phyloP scores from a whole-genome alignment of 116 monocot genomes.

The Phalaenopsis hybrid region DNA sequence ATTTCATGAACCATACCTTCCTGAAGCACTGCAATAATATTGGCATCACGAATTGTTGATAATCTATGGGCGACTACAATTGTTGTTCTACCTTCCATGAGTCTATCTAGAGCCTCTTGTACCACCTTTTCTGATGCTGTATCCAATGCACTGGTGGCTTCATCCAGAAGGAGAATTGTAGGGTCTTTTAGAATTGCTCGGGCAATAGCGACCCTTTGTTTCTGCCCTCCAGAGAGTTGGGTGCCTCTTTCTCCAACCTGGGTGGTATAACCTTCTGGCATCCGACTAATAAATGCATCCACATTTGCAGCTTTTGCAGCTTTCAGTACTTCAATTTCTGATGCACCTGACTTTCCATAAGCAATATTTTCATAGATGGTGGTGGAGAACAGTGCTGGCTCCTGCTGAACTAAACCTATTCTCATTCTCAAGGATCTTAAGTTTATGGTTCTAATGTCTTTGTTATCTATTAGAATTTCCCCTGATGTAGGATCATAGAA shows the following conservation, averaged over 20 bases:
- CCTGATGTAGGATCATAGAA: constrained; percentile 34
- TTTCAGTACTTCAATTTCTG: constrained; percentile 43
- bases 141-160: constrained; percentile 45
- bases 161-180: constrained; percentile 46
- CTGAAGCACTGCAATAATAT: constrained; percentile 31
- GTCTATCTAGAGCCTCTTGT: constrained; percentile 29
- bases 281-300: constrained; percentile 40
- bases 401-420: constrained; percentile 49
- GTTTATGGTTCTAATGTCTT: constrained; percentile 29
- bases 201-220: constrained; percentile 44
- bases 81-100: constrained; percentile 37
- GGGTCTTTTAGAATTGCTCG: constrained; percentile 44
- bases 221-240: constrained; percentile 42
- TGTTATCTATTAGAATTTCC: constrained; percentile 23
- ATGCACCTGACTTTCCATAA: constrained; percentile 34
- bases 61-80: constrained; percentile 35
- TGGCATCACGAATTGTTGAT: constrained; percentile 29
- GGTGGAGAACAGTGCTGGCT: constrained; percentile 39
- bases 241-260: constrained; percentile 33
- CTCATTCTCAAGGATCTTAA: constrained; percentile 33
- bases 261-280: constrained; percentile 36
- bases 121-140: constrained; percentile 31
- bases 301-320: constrained; percentile 49
- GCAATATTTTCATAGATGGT: constrained; percentile 38
- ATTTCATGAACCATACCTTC: constrained; percentile 27